Base-by-base conservation (phyloP, 805 yeast genomes). In the fission yeast (Schizosaccharomyces pombe) region DNA sequence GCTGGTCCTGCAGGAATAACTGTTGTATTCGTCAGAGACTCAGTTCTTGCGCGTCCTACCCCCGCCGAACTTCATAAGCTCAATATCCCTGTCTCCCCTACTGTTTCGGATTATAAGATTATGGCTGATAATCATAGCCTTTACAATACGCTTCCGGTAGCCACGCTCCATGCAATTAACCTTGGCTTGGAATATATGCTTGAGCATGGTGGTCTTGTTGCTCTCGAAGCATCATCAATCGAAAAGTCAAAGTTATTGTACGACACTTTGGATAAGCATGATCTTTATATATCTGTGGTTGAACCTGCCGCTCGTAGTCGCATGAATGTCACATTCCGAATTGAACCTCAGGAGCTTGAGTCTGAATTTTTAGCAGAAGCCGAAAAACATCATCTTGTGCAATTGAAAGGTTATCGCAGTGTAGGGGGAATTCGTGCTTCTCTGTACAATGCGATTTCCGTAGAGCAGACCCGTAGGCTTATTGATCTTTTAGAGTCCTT, bases 401-500 rank as follows among this genome's bases (percentile, higher is more conserved):
- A 96, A 5, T 73, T 89, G 62, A 84, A 86, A 68, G 97, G 98
- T 47, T 97, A 89, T 68, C 77, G 97, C 66, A 85, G 95, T 3
- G 97, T 89, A 47, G 97, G 97, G 54, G 98, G 98, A 31, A 82
- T 91, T 68, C 80, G 98, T 67, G 87, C 93, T 14, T 86, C 96
- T 12, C 70, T 86, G 55, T 59, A 89, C 67, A 89, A 91, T 63
- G 95, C 97, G 14, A 82, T 91, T 54, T 66, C 78, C 3, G 68
- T 76, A 52, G 72, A 74, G 24, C 76, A 84, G 61, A 80, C 78
- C 30, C 69, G 76, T 57, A 61, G 70, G 56, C 70, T 85, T 59
- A 78, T 73, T 37, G 68, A 71, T 22, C 85, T 75, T 60, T 67
- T 83, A 47, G 67, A 71, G 22, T 72, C 75, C 52, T 85, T 82